phyloP scores from a whole-genome alignment of 1,139 yeast genomes.

The Yamadazyma conglobata region DNA sequence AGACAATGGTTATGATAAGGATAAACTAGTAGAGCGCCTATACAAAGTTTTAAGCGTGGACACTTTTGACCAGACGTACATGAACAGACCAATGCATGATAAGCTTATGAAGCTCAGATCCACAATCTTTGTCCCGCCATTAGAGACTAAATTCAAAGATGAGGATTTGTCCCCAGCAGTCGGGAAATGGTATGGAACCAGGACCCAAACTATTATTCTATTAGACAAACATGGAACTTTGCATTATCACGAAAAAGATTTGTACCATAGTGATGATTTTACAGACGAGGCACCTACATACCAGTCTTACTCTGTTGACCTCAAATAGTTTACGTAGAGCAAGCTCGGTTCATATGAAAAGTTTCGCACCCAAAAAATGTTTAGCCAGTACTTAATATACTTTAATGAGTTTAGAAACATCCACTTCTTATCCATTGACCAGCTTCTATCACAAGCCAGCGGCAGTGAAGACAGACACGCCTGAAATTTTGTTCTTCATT shows the following conservation, averaged over 20 bases:
- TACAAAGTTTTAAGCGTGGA: conserved; percentile 53
- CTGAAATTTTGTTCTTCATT: conserved; percentile 43
- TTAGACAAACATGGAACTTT: conserved; percentile 47
- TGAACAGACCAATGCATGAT: conserved; percentile 22
- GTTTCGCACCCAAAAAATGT: no score
- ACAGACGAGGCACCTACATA: no score
- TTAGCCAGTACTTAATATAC: no score
- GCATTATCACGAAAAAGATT: conserved; percentile 37
- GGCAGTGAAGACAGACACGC: conserved; percentile 4
- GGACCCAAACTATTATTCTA: conserved; percentile 81
- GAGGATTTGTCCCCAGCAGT: conserved; percentile 13
- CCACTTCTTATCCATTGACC: conserved; percentile 23
- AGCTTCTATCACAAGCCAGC: conserved; percentile 25
- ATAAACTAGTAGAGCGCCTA: conserved; percentile 46
- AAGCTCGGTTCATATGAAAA: no score
- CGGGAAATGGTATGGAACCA: conserved; percentile 75
- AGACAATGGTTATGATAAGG: conserved; percentile 25
- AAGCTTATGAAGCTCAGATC: conserved; percentile 46
- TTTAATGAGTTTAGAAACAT: conserved; percentile 15
- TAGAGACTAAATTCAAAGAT: conserved; percentile 20
- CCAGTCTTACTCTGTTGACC: background rate
- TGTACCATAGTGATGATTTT: conserved; percentile 26
- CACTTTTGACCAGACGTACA: conserved; percentile 31
- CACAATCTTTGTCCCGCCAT: conserved; percentile 73
- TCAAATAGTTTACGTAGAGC: no score